A percentile compares a stretch with the other conserved stretches of the same genome.
These are phyloP conservation scores for Alectoria sarmentosa DNA, from an alignment of 495 filamentous ascomycete genomes.

Conservation along the genomic window DNA sequence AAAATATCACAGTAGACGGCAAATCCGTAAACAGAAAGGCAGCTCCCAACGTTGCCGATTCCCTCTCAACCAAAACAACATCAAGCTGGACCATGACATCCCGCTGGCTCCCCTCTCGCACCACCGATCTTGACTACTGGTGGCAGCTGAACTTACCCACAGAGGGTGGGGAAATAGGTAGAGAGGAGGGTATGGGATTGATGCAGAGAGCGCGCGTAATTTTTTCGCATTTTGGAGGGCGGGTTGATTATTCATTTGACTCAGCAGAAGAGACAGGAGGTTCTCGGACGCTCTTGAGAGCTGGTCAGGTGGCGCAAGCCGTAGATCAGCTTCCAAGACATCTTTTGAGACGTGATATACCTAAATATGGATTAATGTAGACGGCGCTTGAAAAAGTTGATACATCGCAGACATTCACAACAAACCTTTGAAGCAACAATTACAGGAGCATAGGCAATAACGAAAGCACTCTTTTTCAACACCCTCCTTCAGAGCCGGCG, in stretches of 20 bases:
- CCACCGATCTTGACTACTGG: slow-evolving; percentile 5
- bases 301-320: not conserved
- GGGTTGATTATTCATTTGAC: not conserved
- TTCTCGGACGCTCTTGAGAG: not conserved
- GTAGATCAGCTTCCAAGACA: not conserved
- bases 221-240: not conserved
- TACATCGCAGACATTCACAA: not conserved
- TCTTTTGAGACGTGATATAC: not conserved
- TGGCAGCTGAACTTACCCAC: not conserved
- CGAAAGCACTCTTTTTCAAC: not conserved
- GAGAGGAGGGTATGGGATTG: not conserved
- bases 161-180: not conserved
- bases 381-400: not conserved
- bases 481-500: not conserved
- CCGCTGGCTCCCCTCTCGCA: not conserved
- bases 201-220: not conserved
- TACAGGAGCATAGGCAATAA: not conserved
- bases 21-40: not conserved
- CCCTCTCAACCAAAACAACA: not conserved
- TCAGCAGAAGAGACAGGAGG: not conserved
- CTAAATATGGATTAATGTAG: not conserved
- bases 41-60: not conserved
- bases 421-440: not conserved
- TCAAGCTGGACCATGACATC: not conserved
- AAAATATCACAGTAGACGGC: not conserved